A percentile compares a stretch with the other conserved stretches of the same genome.
These are phyloP conservation scores for Betula pendula DNA, from an alignment of 306 rosid species.

Conservation along the genomic window DNA sequence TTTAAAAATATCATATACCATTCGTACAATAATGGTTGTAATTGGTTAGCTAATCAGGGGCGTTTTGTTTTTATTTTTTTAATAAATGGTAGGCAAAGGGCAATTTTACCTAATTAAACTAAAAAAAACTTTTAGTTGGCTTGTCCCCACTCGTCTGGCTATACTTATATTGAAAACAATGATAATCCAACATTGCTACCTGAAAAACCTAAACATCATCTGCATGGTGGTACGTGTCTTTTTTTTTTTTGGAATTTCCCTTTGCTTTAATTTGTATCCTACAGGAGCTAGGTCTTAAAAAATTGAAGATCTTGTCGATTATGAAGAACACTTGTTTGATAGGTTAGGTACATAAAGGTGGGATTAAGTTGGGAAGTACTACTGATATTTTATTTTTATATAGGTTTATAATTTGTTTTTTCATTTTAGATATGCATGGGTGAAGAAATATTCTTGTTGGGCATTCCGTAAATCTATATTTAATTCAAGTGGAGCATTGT, in stretches of 20 bases:
- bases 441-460: background rate
- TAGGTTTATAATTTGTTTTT: too few relatives aligned
- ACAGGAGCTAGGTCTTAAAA: background rate
- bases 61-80: too few relatives aligned
- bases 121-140: too few relatives aligned
- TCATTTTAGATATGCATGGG: background rate
- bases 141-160: too few relatives aligned
- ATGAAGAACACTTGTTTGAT: background rate
- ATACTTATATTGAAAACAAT: too few relatives aligned
- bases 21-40: too few relatives aligned
- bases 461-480: background rate
- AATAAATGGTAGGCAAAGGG: too few relatives aligned
- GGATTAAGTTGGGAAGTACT: background rate
- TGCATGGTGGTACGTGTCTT: background rate
- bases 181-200: background rate
- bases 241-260: background rate
- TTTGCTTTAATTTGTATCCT: background rate
- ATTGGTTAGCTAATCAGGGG: too few relatives aligned
- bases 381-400: too few relatives aligned
- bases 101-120: too few relatives aligned
- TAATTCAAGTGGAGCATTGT: constrained; percentile 5
- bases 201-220: background rate
- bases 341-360: background rate
- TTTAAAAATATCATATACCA: too few relatives aligned
- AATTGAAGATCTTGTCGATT: background rate